Conservation (phyloP, 768 basidiomycete species). For the Amyloporia xantha region DNA sequence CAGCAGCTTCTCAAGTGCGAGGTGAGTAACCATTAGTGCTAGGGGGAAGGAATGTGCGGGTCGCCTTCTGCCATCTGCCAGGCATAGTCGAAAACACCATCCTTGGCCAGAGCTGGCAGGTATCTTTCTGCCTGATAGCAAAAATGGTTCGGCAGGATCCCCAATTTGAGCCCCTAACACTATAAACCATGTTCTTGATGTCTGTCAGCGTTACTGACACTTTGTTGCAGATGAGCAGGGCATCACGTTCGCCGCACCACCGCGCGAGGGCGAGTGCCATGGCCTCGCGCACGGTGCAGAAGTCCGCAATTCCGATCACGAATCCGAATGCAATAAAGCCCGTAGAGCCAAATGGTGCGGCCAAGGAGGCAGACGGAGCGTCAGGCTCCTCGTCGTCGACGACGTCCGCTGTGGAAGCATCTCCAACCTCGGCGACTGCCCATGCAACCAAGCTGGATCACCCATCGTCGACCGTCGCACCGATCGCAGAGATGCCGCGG, state of each 20-base stretch:
- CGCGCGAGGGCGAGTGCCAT: slow-evolving; percentile 93
- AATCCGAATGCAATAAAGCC: slow-evolving; percentile 75
- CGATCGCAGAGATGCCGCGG: slow-evolving; percentile 60
- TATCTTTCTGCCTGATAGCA: no score
- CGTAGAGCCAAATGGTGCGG: slow-evolving; percentile 27
- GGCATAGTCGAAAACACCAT: not conserved
- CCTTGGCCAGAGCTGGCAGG: not conserved
- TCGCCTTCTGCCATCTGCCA: no score
- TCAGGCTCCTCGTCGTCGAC: slow-evolving; percentile 4
- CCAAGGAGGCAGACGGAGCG: slow-evolving; percentile 21
- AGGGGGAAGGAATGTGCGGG: no score
- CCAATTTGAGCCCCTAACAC: no score
- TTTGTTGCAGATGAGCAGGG: slow-evolving; percentile 67
- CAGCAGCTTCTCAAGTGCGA: slow-evolving; percentile 90
- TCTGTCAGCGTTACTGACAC: no score
- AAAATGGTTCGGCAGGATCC: no score
- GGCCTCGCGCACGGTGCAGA: slow-evolving; percentile 80
- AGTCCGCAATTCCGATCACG: slow-evolving; percentile 85
- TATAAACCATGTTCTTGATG: no score
- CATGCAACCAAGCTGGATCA: slow-evolving; percentile 42
- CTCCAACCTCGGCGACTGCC: slow-evolving; percentile 18
- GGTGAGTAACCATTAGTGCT: slow-evolving; percentile 46
- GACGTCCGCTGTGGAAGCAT: slow-evolving; percentile 2
- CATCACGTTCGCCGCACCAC: slow-evolving; percentile 85
- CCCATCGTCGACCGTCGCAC: slow-evolving; percentile 72